Evolutionary conservation across 768 basidiomycete species (phyloP).

Genomic region (Pleurotus tuoliensis): DNA sequence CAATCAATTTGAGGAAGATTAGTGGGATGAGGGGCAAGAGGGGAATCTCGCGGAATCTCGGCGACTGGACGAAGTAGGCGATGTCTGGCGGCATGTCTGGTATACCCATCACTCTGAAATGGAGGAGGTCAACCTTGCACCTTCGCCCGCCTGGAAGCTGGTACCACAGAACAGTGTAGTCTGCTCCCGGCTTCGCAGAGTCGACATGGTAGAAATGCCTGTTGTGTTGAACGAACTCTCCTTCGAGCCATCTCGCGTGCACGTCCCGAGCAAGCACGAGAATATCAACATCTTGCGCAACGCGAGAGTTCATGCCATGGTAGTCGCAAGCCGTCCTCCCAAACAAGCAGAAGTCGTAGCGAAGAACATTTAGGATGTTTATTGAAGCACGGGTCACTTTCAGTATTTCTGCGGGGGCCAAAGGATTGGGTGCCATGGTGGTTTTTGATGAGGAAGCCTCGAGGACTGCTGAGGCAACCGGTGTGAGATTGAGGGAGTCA

Average conservation of each 20-base stretch:
- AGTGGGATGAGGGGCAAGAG: slow-evolving; percentile 34
- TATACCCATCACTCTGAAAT: neutral
- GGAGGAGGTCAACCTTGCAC: neutral
- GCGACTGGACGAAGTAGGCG: neutral
- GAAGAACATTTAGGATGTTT: neutral
- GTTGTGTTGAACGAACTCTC: neutral
- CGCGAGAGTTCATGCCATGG: neutral
- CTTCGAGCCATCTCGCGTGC: neutral
- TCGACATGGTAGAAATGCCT: neutral
- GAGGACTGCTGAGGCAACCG: too few species aligned
- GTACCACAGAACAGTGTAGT: neutral
- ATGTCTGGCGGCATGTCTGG: neutral
- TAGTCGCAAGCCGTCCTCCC: neutral
- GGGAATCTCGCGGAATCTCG: slow-evolving; percentile 18
- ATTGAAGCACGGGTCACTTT: neutral
- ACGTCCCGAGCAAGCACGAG: neutral
- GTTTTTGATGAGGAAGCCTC: too few species aligned
- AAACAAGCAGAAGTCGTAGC: neutral
- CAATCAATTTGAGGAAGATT: slow-evolving; percentile 37
- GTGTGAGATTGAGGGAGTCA: too few species aligned
- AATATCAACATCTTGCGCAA: neutral
- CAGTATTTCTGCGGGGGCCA: neutral
- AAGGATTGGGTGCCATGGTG: neutral
- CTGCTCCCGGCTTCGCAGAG: neutral
- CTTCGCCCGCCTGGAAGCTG: neutral